Evolutionary conservation across 345 rosid species (phyloP).

Genomic region (Citropsis articulata): DNA sequence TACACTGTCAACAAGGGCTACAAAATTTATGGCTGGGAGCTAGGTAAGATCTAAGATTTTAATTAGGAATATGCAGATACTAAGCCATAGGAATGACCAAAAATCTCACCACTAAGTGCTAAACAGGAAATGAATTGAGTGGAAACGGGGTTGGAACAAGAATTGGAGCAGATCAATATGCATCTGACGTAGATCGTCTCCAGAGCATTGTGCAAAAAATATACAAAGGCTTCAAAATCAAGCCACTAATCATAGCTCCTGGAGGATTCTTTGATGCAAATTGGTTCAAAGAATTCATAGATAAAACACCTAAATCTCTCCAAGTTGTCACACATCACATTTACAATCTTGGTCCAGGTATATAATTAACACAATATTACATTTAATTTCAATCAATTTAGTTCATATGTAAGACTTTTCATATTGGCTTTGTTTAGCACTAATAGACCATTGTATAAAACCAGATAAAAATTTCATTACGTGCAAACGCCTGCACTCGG

Average conservation of each 20-base stretch:
- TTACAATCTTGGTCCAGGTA: slow-evolving; percentile 57
- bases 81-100: background rate
- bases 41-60: slow-evolving; percentile 35
- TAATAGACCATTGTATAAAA: no score
- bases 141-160: slow-evolving; percentile 37
- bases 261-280: slow-evolving; percentile 48
- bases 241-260: slow-evolving; percentile 47
- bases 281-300: slow-evolving; percentile 38
- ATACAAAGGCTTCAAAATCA: slow-evolving; percentile 29
- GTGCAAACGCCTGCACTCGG: no score
- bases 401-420: no score
- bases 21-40: slow-evolving; percentile 47
- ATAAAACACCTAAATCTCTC: slow-evolving; percentile 24
- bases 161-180: slow-evolving; percentile 41
- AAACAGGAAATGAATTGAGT: slow-evolving; percentile 51
- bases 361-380: background rate
- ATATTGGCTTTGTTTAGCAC: no score
- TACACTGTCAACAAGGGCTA: slow-evolving; percentile 38
- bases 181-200: slow-evolving; percentile 27
- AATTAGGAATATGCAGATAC: background rate
- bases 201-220: slow-evolving; percentile 20
- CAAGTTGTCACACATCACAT: slow-evolving; percentile 56
- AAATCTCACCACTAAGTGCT: background rate
- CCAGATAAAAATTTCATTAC: no score
- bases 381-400: background rate